Percentiles rank a stretch among this genome's conserved stretches.
Evolutionary conservation across 169 alveolate genomes (phyloP).

Genomic region (Eimeria necatrix): DNA sequence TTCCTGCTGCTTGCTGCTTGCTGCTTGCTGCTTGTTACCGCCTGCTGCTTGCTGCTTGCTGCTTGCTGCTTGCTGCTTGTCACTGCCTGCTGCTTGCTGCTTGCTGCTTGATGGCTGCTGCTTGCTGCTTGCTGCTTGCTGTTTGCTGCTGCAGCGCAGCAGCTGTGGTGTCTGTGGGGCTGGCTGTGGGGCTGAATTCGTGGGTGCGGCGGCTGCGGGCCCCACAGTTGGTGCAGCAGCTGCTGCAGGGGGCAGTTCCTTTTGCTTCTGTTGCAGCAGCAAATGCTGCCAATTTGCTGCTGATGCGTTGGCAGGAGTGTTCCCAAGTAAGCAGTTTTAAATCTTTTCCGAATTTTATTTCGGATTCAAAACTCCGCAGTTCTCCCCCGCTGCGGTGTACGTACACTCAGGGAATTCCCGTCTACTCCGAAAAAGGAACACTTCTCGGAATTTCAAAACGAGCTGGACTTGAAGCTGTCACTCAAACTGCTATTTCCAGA

Average conservation of each 20-base stretch:
- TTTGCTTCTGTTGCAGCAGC: conserved; percentile 76
- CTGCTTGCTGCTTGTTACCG: too few relatives aligned
- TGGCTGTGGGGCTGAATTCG: conserved; percentile 71
- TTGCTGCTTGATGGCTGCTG: too few relatives aligned
- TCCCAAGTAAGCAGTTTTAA: conserved; percentile 15
- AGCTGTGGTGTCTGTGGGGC: conserved; percentile 76
- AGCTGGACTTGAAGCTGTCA: conserved; percentile 70
- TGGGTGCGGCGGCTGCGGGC: conserved; percentile 40
- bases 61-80: too few relatives aligned
- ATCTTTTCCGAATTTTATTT: not conserved
- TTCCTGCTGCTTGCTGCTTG: too few relatives aligned
- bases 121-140: not conserved
- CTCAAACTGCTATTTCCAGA: conserved; percentile 74
- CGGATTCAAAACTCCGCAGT: not conserved
- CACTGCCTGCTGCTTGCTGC: too few relatives aligned
- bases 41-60: too few relatives aligned
- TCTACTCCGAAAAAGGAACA: conserved; percentile 17
- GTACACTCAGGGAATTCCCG: conserved; percentile 72
- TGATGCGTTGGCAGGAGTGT: conserved; percentile 70
- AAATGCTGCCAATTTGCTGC: conserved; percentile 45
- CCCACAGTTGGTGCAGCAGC: not conserved
- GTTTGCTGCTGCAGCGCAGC: conserved; percentile 59
- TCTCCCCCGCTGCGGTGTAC: not conserved
- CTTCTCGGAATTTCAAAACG: conserved; percentile 53
- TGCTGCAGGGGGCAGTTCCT: conserved; percentile 77